Base-by-base conservation (phyloP, 1,139 yeast species). In the Candida neerlandica region DNA sequence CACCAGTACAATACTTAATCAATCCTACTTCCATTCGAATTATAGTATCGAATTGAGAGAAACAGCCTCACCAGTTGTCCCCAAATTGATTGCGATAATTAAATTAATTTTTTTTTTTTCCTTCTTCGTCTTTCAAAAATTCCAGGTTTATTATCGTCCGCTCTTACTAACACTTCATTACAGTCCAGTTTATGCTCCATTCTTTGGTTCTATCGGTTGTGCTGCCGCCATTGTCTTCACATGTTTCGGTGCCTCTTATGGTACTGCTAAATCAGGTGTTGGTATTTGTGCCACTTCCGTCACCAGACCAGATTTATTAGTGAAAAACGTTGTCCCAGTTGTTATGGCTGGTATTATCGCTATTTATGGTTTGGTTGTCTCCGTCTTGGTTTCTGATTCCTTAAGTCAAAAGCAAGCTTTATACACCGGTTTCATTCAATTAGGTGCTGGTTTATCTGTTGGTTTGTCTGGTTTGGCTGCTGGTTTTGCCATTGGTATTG, bases 291-390 rank as follows among this genome's bases (percentile, higher is more conserved):
- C 97, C 69, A 91, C 97, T 60, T 89, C 96, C 75, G 97, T 92
- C 55, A 80, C 94, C 70, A 89, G 97, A 82, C 99, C 99, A 58
- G 98, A 94, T 71, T 81, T 90, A 71, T 82, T 87, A 75, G 96
- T 91, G 60, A 88, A 83, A 73, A 86, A 85, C 72, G 85, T 89
- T 66, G 95, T 95, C 58, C 99, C 99, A 55, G 99, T 95, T 61
- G 87, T 95, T 77, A 92, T 95, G 97, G 96, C 98, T 56, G 99
- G 99, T 89, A 95, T 95, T 70, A 89, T 95, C 75, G 97, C 99
- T 71, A 95, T 95, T 76, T 95, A 95, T 70, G 99, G 99, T 49
- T 81, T 95, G 68, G 99, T 95, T 55, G 98, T 95, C 55, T 87
- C 97, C 21, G 99, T 95, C 54, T 82, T 95, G 70, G 94, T 95